Evolutionary conservation across 2,329 filamentous ascomycete genomes (phyloP).

Genomic region (Verticillium nonalfalfae): DNA sequence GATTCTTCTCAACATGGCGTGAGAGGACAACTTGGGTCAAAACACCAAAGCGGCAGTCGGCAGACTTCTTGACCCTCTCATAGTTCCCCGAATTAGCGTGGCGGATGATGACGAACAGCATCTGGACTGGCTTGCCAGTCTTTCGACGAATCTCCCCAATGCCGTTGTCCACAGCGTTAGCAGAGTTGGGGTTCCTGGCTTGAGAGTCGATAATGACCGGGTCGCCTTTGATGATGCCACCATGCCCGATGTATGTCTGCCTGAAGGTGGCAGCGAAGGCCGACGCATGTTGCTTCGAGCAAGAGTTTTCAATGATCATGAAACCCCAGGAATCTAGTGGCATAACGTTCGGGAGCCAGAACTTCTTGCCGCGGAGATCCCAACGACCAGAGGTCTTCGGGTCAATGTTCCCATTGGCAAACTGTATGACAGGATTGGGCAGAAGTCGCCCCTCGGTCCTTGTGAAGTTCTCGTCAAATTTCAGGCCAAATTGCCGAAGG

Average conservation of each 20-base stretch:
- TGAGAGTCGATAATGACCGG: conserved; percentile 22
- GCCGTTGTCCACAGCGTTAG: conserved; percentile 46
- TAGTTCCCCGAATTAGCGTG: conserved; percentile 69
- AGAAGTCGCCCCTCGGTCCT: conserved; percentile 66
- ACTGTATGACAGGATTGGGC: conserved; percentile 63
- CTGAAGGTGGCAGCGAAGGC: conserved; percentile 47
- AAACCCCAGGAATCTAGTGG: conserved; percentile 71
- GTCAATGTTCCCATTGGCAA: conserved; percentile 49
- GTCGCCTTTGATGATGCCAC: conserved; percentile 28
- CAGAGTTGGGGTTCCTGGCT: conserved; percentile 30
- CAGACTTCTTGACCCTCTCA: conserved; percentile 80
- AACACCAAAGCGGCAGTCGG: conserved; percentile 79
- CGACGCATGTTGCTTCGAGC: conserved; percentile 46
- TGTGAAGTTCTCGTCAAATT: conserved; percentile 59
- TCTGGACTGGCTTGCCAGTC: conserved; percentile 55
- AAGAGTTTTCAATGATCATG: conserved; percentile 53
- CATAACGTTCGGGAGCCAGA: conserved; percentile 59
- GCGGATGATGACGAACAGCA: conserved; percentile 73
- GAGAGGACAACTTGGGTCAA: conserved; percentile 77
- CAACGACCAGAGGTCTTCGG: conserved; percentile 70
- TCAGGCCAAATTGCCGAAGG: conserved; percentile 66
- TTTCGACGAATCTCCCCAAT: conserved; percentile 49
- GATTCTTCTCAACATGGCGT: conserved; percentile 60
- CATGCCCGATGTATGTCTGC: conserved; percentile 40
- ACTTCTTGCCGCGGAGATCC: conserved; percentile 75